Evolutionary conservation across 768 basidiomycete genomes (phyloP).

Genomic region (Amanita brunnescens): DNA sequence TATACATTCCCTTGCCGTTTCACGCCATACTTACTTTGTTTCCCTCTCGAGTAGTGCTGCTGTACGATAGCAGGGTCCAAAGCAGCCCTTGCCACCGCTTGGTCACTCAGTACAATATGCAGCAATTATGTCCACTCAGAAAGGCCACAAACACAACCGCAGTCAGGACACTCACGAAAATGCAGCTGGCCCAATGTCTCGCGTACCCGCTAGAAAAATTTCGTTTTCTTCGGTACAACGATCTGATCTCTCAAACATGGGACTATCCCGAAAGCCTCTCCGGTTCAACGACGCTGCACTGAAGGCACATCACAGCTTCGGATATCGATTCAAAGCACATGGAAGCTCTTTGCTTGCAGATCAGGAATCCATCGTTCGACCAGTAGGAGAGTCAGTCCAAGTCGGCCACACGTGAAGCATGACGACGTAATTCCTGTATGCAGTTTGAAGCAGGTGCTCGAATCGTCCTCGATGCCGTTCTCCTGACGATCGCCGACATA

Average conservation of each 20-base stretch:
- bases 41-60: too few relatives aligned
- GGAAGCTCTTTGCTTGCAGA: constrained; percentile 4
- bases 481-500: constrained; percentile 9
- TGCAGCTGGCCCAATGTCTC: constrained; percentile 2
- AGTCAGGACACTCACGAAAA: constrained; percentile 4
- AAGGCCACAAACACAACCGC: constrained; percentile 1
- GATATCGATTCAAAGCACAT: neutral
- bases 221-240: constrained; percentile 4
- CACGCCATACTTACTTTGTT: too few relatives aligned
- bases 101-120: too few relatives aligned
- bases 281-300: neutral
- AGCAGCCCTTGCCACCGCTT: too few relatives aligned
- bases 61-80: too few relatives aligned
- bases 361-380: neutral
- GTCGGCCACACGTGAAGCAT: neutral
- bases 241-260: neutral
- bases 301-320: neutral
- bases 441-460: constrained; percentile 3
- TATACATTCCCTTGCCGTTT: too few relatives aligned
- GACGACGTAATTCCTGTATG: neutral
- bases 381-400: constrained; percentile 1
- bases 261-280: neutral
- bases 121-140: neutral
- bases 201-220: neutral
- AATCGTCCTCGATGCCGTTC: constrained; percentile 10